Evolutionary conservation across 2,329 filamentous ascomycete genomes (phyloP).

Genomic region (Bipolaris cookei): DNA sequence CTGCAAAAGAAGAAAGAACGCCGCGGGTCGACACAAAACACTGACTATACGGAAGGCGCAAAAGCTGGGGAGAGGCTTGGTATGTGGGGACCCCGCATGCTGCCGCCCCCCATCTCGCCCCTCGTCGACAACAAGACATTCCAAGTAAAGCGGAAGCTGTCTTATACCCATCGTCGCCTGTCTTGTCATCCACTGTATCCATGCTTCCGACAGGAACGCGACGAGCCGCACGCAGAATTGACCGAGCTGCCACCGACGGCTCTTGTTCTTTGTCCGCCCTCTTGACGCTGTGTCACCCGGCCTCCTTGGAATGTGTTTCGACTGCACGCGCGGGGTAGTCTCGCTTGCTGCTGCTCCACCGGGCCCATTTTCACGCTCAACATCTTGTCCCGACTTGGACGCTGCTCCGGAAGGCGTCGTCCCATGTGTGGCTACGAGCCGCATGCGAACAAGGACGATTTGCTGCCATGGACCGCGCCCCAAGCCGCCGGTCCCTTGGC

Average conservation of each 20-base stretch:
- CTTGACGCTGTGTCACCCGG: constrained; percentile 9
- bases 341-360: constrained; percentile 8
- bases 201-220: constrained; percentile 13
- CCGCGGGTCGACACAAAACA: constrained; percentile 17
- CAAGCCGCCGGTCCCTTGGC: constrained; percentile 17
- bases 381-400: constrained; percentile 10
- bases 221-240: constrained; percentile 7
- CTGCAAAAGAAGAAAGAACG: constrained; percentile 3
- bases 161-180: constrained; percentile 3
- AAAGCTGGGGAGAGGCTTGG: constrained; percentile 35
- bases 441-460: constrained; percentile 10
- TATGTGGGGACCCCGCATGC: constrained; percentile 40
- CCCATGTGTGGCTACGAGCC: constrained; percentile 9
- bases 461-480: constrained; percentile 5
- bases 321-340: constrained; percentile 11
- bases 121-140: constrained; percentile 23
- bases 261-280: constrained; percentile 18
- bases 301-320: constrained; percentile 13
- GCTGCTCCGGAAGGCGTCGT: constrained; percentile 10
- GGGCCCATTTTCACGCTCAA: not conserved
- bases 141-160: constrained; percentile 12
- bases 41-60: constrained; percentile 11
- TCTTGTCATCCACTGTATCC: constrained; percentile 17
- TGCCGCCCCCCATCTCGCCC: constrained; percentile 16
- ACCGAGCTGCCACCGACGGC: constrained; percentile 8